Conservation (phyloP, 345 rosid genomes). For the Angophora floribunda region DNA sequence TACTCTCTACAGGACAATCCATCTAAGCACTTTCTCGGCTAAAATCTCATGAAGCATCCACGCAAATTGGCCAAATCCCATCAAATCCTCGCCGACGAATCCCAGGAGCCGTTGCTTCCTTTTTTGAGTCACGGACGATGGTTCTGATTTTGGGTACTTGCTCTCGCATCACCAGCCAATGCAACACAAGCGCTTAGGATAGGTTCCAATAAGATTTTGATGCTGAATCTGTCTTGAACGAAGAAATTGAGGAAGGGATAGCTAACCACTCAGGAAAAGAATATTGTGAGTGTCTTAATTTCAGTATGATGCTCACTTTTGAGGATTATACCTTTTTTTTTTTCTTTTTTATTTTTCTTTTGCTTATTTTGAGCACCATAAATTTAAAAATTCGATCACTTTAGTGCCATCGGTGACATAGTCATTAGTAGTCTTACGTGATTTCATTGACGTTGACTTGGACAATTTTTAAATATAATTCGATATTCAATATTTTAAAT, state of each 20-base stretch:
- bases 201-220: not conserved
- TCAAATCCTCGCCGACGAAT: not conserved
- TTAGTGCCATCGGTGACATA: too few species aligned
- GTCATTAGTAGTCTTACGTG: too few species aligned
- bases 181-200: not conserved
- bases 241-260: not conserved
- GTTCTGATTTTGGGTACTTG: not conserved
- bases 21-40: not conserved
- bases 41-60: not conserved
- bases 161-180: not conserved
- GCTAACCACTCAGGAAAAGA: too few species aligned
- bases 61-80: not conserved
- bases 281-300: too few species aligned
- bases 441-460: too few species aligned
- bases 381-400: too few species aligned
- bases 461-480: too few species aligned
- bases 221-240: not conserved
- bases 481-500: too few species aligned
- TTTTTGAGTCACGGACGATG: not conserved
- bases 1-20: fast-evolving
- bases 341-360: too few species aligned
- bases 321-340: too few species aligned
- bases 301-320: too few species aligned
- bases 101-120: not conserved
- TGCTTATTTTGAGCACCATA: too few species aligned